Percentiles rank a stretch among this genome's conserved stretches.
phyloP scores from a whole-genome alignment of 768 basidiomycete species.

The Leccinellum albellum region DNA sequence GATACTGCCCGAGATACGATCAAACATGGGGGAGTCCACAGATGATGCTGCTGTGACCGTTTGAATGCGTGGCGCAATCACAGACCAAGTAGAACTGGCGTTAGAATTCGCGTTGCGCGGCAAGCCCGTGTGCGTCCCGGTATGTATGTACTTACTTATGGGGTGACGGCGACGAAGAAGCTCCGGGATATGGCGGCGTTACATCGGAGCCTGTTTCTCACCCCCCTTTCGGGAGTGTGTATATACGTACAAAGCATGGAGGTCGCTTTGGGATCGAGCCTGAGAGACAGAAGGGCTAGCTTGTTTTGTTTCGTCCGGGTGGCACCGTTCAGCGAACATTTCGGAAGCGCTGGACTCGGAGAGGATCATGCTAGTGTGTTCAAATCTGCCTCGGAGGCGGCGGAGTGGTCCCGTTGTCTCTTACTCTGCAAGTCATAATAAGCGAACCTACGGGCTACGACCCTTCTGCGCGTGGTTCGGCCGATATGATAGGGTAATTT shows the following conservation, averaged over 20 bases:
- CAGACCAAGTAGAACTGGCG: neutral
- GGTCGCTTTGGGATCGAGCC: neutral
- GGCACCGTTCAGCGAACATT: neutral
- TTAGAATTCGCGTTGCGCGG: neutral
- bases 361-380: neutral
- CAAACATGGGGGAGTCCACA: neutral
- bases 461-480: neutral
- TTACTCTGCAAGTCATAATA: neutral
- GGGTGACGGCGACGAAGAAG: neutral
- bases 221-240: neutral
- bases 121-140: neutral
- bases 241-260: slow-evolving; percentile 4
- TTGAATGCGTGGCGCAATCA: neutral
- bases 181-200: neutral
- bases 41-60: neutral
- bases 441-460: neutral
- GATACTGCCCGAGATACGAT: slow-evolving; percentile 9
- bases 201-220: neutral
- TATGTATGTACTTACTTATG: neutral
- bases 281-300: neutral
- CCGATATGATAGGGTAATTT: neutral
- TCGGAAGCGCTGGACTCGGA: neutral
- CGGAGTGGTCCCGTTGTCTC: neutral
- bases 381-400: neutral
- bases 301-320: neutral